Evolutionary conservation across 2,329 filamentous ascomycete genomes (phyloP), one percentile per base, ranked within the genome.

Genomic region (Cadophora gregata): DNA sequence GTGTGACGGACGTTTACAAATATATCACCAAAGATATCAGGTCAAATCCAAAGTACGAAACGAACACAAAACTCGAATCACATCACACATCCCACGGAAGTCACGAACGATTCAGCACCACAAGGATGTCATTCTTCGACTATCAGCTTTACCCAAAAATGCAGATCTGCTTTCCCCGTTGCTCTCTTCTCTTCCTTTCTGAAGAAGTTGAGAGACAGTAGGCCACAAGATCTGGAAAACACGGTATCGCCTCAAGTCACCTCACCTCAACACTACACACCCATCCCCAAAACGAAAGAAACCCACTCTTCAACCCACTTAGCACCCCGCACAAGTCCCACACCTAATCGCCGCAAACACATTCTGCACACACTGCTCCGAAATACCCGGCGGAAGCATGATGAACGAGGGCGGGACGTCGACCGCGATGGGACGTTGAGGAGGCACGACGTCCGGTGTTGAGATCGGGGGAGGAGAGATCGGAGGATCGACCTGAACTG

Each of bases 121-220:
- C 29, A 31, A 51, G 48, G n/a, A 51, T 51, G 48, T 51, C 4
- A 51, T 51, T 51, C 25, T 16, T 29, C 25, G n/a, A 51, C 48
- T 51, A 51, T 29, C 48, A 51, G 25, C 48, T 51, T 25, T 51
- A 51, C 48, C 48, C 48, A 51, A 51, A 51, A 51, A 51, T 51
- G 48, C 48, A 51, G 8, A 51, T n/a, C 48, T 3, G 6, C 25
- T 19, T 19, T 14, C 48, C 31, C 48, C 48, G 2, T 10, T n/a
- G 24, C 24, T 45, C 42, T 21, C 16, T 21, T 21, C 42, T 9
- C 42, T 9, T 16, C 8, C 38, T 33, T 19, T 47, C 19, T 19
- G 5, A 50, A 50, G 24, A 29, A 27, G 48, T 16, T 3, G 36
- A 38, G 14, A 29, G 25, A 45, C 16, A 21, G 25, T 10, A 51